These are phyloP conservation scores for Erodium texanum DNA, from an alignment of 441 rosid species.

Conservation along the genomic window DNA sequence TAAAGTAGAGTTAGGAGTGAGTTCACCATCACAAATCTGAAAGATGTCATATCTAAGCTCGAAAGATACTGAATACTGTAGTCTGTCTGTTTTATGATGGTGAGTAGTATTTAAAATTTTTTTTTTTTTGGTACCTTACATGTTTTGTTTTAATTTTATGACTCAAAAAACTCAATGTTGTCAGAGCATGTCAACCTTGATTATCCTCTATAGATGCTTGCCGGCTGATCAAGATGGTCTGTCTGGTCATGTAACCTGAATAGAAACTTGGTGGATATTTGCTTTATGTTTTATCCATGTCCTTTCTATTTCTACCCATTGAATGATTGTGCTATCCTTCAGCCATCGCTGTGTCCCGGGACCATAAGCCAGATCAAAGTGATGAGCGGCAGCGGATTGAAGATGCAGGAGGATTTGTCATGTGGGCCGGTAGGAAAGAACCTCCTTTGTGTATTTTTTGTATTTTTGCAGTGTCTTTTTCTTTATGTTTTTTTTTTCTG, in stretches of 20 bases:
- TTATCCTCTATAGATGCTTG: not conserved
- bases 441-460: constrained; percentile 6
- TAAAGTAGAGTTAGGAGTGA: not conserved
- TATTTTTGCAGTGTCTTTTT: not conserved
- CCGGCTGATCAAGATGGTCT: not conserved
- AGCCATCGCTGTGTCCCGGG: constrained; percentile 97
- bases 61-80: not conserved
- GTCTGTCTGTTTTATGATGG: not conserved
- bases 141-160: not conserved
- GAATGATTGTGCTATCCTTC: constrained; percentile 16
- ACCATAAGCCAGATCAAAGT: constrained; percentile 94
- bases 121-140: not conserved
- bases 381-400: constrained; percentile 96
- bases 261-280: not conserved
- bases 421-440: constrained; percentile 82
- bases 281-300: not conserved
- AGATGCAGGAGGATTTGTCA: constrained; percentile 95
- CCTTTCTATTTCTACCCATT: constrained; percentile 5
- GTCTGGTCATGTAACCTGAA: not conserved
- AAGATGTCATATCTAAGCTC: not conserved
- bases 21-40: not conserved
- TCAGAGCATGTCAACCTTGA: not conserved
- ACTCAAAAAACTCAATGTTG: not conserved
- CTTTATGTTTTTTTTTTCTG: not conserved
- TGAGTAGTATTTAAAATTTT: too few relatives aligned